Evolutionary conservation across 2,329 filamentous ascomycete genomes (phyloP).

Genomic region (Cladobotryum mycophilum): DNA sequence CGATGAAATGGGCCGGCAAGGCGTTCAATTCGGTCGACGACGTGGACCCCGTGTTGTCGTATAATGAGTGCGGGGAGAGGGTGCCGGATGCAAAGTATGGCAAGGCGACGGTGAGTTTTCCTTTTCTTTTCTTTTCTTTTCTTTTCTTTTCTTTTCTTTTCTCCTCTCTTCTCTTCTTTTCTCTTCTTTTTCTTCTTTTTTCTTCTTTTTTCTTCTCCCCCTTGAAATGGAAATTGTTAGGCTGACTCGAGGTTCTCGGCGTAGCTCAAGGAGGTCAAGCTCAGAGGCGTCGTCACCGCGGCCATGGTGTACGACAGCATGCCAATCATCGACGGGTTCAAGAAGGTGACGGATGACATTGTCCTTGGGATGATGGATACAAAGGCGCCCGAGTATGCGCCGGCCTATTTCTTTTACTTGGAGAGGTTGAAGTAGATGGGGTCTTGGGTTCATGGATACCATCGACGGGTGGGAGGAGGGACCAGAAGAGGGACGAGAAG

Average conservation of each 20-base stretch:
- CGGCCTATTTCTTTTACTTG: conserved; percentile 23
- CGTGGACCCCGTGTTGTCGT: conserved; percentile 24
- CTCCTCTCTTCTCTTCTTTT: not conserved
- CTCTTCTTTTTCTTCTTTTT: not conserved
- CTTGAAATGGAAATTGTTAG: too few species aligned
- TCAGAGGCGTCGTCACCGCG: conserved; percentile 19
- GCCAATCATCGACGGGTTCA: conserved; percentile 26
- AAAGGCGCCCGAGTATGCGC: conserved; percentile 10
- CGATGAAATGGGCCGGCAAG: conserved; percentile 25
- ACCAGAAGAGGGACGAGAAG: conserved; percentile 10
- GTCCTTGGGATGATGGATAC: conserved; percentile 24
- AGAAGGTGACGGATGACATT: conserved; percentile 20
- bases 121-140: not conserved
- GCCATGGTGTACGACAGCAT: conserved; percentile 25
- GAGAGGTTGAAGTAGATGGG: conserved; percentile 1
- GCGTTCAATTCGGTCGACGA: conserved; percentile 24
- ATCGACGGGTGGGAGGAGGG: too few species aligned
- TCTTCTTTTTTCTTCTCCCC: not conserved
- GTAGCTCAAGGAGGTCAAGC: conserved; percentile 20
- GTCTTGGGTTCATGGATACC: not conserved
- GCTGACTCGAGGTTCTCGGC: not conserved
- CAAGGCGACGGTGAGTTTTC: not conserved
- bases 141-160: not conserved
- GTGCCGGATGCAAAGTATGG: conserved; percentile 2
- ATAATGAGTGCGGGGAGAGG: conserved; percentile 11